Evolutionary conservation across 768 basidiomycete genomes (phyloP), one percentile per base, ranked within the genome.

Genomic region (Cystoderma amianthinum): DNA sequence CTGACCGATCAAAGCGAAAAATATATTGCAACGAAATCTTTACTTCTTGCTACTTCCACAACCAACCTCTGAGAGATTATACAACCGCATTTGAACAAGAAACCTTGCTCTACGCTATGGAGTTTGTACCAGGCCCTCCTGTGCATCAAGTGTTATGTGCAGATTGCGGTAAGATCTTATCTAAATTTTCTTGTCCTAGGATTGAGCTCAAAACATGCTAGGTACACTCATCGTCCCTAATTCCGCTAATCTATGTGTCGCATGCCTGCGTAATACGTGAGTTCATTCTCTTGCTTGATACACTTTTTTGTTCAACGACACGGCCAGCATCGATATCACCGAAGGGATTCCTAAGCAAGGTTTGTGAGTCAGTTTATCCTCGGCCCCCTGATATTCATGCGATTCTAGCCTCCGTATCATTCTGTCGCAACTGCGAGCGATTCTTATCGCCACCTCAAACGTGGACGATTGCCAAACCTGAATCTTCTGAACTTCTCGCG

Each of bases 281-380:
- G 82, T 62, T n/a, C 3, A n/a, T n/a, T n/a, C n/a, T n/a, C 12
- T 15, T 17, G 15, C 10, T 32, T 21, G 10, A 16, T 17, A 32
- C 15, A 30, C 28, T 41, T 18, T 41, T 12, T 32, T 41, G 12
- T 10, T 22, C 11, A 32, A 15, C 23, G 7, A 13, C 7, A 22
- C n/a, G 15, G 17, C 3, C 52, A 91, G 88, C 5, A 82, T 98
- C 46, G 96, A 99, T 60, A 95, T 99, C 57, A 98, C 94, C 1
- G 95, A 98, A 58, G 93, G 92, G 11, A 98, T 98, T 39, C 95
- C 94, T 5, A 97, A 93, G 57, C 89, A 90, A 78, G 80, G 87
- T 85, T 39, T 39, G 66, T 57, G n/a, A 9, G 39, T 33, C 17
- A 15, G 23, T 41, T 22, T 18, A 18, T 13, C 32, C 15, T 40